Evolutionary conservation across 2,329 filamentous ascomycete genomes (phyloP), one percentile per base, ranked within the genome.

Genomic region (Stachybotrys echinatus): DNA sequence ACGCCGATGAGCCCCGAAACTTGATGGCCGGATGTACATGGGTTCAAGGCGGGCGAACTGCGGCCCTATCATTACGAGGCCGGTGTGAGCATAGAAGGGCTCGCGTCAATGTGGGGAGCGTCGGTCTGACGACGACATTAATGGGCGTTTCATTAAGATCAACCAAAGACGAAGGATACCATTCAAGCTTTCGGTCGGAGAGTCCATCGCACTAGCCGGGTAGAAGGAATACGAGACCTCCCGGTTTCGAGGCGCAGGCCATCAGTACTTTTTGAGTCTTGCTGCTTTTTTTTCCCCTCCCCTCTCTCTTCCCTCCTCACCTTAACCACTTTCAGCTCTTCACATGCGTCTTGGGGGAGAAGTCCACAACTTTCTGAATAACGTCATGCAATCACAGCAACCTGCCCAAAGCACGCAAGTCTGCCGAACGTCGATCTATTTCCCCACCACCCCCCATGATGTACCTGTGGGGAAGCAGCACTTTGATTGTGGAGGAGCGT

Each of bases 1-100:
- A 60, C 57, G 59, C 64, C 59, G 62, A 61, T 50, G 54, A 64
- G 64, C 58, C 58, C 58, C 60, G 62, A 63, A 66, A 51, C 50
- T 55, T 50, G 51, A 51, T 54, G 50, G 59, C 56, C 50, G 54
- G 50, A 50, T 18, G 27, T 14, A 34, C 27, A 34, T 34, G 27
- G 27, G 45, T 39, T 50, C 45, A 49, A 48, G 27, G 21, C n/a
- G 37, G 18, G 17, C 12, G 21, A 47, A 47, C 42, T n/a, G 44
- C n/a, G n/a, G n/a, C n/a, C n/a, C n/a, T n/a, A n/a, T n/a, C n/a
- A n/a, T n/a, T n/a, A n/a, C n/a, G n/a, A 23, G 42, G 20, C 23
- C 21, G 37, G 40, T n/a, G n/a, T n/a, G n/a, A n/a, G n/a, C n/a
- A n/a, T n/a, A n/a, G n/a, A n/a, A n/a, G n/a, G n/a, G n/a, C 23